Percentiles rank a stretch among this genome's conserved stretches.
These are phyloP conservation scores for Alternaria atra DNA, from an alignment of 2,329 filamentous ascomycete species.

Conservation along the genomic window DNA sequence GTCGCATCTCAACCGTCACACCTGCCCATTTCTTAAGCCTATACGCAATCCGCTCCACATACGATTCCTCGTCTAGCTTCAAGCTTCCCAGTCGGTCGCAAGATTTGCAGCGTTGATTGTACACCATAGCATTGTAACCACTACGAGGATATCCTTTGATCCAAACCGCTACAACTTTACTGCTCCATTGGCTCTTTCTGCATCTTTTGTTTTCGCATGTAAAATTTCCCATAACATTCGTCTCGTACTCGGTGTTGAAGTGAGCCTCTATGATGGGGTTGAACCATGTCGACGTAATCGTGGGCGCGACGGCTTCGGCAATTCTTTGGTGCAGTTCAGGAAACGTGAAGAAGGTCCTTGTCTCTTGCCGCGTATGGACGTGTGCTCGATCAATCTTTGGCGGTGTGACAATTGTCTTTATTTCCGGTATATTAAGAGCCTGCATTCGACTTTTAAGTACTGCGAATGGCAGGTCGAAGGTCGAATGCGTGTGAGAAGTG, in stretches of 20 bases:
- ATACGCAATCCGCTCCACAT: conserved; percentile 32
- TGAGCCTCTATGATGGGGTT: conserved; percentile 6
- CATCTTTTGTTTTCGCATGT: conserved; percentile 25
- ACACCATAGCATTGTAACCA: conserved; percentile 33
- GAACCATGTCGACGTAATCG: conserved; percentile 12
- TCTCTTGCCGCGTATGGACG: neutral
- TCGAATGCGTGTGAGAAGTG: neutral
- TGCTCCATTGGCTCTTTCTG: conserved; percentile 18
- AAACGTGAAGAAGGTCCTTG: conserved; percentile 11
- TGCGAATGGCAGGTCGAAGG: neutral
- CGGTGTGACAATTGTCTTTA: neutral
- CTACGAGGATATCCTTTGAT: conserved; percentile 24
- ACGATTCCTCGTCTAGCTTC: conserved; percentile 24
- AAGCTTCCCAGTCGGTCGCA: conserved; percentile 28
- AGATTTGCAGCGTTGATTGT: conserved; percentile 28
- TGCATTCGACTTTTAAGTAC: neutral
- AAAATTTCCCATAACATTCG: conserved; percentile 28
- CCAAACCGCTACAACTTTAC: conserved; percentile 20
- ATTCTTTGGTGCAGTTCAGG: conserved; percentile 9
- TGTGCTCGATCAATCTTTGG: neutral
- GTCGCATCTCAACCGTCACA: conserved; percentile 9
- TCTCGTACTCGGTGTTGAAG: conserved; percentile 12
- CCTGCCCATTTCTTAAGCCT: conserved; percentile 36
- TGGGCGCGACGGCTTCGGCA: neutral
- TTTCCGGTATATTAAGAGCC: neutral